Base-by-base conservation (phyloP, 179 eudicot genomes). In the Silene noctiflora region DNA sequence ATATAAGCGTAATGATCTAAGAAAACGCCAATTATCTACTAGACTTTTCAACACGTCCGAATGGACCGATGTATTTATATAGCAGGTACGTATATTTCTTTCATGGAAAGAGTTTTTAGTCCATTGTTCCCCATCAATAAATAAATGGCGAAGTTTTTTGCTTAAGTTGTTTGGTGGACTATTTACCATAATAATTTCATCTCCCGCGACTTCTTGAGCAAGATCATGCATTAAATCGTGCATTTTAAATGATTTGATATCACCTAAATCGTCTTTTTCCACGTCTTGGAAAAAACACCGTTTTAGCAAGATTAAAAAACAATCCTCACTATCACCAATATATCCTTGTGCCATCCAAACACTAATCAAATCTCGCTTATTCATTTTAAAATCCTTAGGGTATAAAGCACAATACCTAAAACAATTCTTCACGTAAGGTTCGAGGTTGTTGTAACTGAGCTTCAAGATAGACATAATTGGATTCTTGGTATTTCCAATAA, bases 181-280 rank as follows among this genome's bases (percentile, higher is more conserved):
- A 19, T 13, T 11, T 11, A 72, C 29, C 16, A 65, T 22, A 39
- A 6, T 22, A n/a, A 78, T 35, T 25, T 80, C 58, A 0, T 24
- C 3, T 4, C 73, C 74, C 0, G 83, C 83, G 1, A 72, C 67
- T 17, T 39, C 25, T 3, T 42, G 55, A 16, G 83, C 83, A 48
- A 81, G 67, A 17, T 77, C 78, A 9, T 74, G 84, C 29, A 81
- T 33, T 8, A 71, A 59, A 55, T 75, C 79, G 33, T 81, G 81
- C 64, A 81, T 64, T 59, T 78, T 84, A 77, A 82, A 82, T 12
- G 65, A 69, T n/a, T 6, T 2, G 4, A 24, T 27, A 0, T 10
- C 42, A 53, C 68, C 73, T 35, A 42, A 51, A 4, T 48, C 17
- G 3, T 21, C 4, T 11, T 22, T 48, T 22, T 0, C 3, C n/a